phyloP scores from a whole-genome alignment of 805 yeast species.

The Candida sphagnicola region DNA sequence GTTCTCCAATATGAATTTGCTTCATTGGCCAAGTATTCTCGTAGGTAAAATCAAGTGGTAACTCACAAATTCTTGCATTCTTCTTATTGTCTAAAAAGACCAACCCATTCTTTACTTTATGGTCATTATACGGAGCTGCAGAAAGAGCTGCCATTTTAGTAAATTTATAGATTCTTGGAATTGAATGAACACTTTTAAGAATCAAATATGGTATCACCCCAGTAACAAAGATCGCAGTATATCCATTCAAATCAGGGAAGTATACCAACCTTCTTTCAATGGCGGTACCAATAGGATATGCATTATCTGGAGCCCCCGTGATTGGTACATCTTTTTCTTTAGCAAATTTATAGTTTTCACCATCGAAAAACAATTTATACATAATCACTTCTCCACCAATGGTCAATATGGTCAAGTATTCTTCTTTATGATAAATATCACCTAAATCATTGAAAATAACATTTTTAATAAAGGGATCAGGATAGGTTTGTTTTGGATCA shows the following conservation, averaged over 20 bases:
- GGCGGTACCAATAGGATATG: slow-evolving; percentile 62
- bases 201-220: slow-evolving; percentile 72
- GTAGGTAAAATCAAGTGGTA: slow-evolving; percentile 48
- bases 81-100: slow-evolving; percentile 69
- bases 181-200: slow-evolving; percentile 58
- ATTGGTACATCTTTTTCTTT: slow-evolving; percentile 45
- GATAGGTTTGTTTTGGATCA: slow-evolving; percentile 50
- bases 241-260: slow-evolving; percentile 54
- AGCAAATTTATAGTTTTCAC: slow-evolving; percentile 35
- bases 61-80: slow-evolving; percentile 59
- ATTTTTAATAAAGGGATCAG: slow-evolving; percentile 74
- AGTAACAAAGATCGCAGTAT: slow-evolving; percentile 61
- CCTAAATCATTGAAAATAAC: slow-evolving; percentile 63
- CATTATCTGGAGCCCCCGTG: slow-evolving; percentile 80
- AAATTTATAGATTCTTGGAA: slow-evolving; percentile 64
- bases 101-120: slow-evolving; percentile 44
- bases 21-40: slow-evolving; percentile 60
- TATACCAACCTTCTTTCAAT: slow-evolving; percentile 66
- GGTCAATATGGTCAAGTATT: slow-evolving; percentile 66
- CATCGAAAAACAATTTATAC: slow-evolving; percentile 55
- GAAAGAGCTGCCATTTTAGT: slow-evolving; percentile 64
- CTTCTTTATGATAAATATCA: slow-evolving; percentile 48
- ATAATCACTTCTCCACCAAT: slow-evolving; percentile 76
- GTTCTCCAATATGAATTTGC: slow-evolving; percentile 48
- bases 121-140: slow-evolving; percentile 51